Base-by-base conservation (phyloP, 2,329 filamentous ascomycete genomes). In the Aspergillus eucalypticola region DNA sequence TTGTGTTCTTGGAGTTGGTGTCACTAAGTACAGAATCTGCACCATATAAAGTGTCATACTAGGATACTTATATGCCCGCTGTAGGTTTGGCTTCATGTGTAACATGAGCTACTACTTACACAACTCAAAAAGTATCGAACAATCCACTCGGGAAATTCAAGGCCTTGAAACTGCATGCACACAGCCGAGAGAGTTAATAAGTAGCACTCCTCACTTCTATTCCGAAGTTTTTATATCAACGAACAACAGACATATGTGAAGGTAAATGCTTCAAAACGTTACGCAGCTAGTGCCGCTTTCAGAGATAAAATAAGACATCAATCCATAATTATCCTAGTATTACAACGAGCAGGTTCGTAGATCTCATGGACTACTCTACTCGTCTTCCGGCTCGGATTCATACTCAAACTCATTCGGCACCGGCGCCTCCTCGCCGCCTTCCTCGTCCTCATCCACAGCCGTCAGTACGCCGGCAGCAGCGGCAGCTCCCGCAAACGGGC, bases 401-500 rank as follows among this genome's bases (percentile, higher is more conserved):
- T 82, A 82, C 17, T 75, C 71, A 61, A 82, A 82, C 49, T 81
- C 79, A 39, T 76, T 67, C 2, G 80, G 80, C 25, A 81, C 66
- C 29, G 79, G 79, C 6, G 80, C 80, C 62, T 82, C 80, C 61
- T 81, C 79, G 27, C 69, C 78, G 6, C 76, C 79, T 61, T 82
- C 79, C 38, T 80, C 79, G 63, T 81, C 79, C 62, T 98, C 94
- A 69, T 97, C 93, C 3, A 96, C 87, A 5, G 92, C 89, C 3
- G 90, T 96, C 67, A 96, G 79, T 2, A 96, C 91, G 58, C 89
- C 90, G 0, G 90, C 91, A 0, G 90, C 90, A 0, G 89, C 89
- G 0, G 87, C 88, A 17, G 90, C 88, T 54, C 89, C 86, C 19
- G 69, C 63, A 6, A 70, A 68, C 6, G 69, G 65, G 32, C 68